Conservation (phyloP, 257 asterid species). For the Nicotiana undulata region DNA sequence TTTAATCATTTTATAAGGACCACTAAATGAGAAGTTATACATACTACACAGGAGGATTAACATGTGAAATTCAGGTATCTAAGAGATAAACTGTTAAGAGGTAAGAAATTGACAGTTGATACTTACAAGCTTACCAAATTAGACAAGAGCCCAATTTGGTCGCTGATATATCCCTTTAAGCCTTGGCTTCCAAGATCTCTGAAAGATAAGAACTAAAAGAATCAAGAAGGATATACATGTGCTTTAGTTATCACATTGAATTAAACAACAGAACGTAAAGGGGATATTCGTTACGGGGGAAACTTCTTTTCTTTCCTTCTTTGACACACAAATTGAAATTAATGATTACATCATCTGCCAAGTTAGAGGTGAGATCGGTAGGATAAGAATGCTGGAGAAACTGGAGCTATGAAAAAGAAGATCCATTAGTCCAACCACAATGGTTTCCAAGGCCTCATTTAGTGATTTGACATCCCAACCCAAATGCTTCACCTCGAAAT, state of each 20-base stretch:
- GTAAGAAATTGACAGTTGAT: constrained; percentile 22
- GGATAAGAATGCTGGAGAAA: neutral
- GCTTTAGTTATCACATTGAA: neutral
- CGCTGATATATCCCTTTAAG: constrained; percentile 74
- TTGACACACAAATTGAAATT: neutral
- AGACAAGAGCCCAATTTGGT: constrained; percentile 60
- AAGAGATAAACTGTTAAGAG: constrained; percentile 1
- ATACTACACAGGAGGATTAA: neutral
- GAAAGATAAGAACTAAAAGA: constrained; percentile 13
- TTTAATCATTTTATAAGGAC: neutral
- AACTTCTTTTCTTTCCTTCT: neutral
- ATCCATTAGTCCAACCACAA: neutral
- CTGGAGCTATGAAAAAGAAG: neutral
- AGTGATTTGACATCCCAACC: neutral
- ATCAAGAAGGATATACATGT: neutral
- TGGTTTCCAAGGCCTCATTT: neutral
- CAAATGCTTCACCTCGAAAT: neutral
- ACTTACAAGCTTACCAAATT: constrained; percentile 96
- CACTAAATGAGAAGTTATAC: neutral
- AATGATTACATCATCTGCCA: neutral
- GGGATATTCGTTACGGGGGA: neutral
- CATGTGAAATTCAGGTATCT: neutral
- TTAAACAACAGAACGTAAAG: neutral
- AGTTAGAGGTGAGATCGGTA: neutral
- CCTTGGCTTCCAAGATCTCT: constrained; percentile 97